Conservation (phyloP, 345 rosid genomes). For the Physaria fendleri region DNA sequence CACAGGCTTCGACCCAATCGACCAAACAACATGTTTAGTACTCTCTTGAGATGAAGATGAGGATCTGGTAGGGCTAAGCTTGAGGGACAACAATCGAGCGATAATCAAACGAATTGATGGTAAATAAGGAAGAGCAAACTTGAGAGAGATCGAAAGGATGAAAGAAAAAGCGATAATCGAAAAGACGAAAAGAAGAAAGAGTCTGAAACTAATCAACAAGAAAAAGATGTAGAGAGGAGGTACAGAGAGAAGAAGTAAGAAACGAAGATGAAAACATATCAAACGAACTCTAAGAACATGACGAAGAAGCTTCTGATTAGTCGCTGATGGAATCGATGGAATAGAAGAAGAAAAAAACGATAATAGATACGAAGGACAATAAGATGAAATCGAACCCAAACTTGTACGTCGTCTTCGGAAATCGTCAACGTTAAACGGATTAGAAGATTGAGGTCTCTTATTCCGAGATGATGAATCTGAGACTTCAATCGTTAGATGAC, state of each 20-base stretch:
- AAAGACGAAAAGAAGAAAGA: conserved; percentile 29
- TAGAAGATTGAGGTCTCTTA: conserved; percentile 39
- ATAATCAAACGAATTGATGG: conserved; percentile 52
- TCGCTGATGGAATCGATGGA: conserved; percentile 29
- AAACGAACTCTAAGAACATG: conserved; percentile 50
- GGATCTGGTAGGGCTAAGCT: conserved; percentile 36
- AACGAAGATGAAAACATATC: conserved; percentile 47
- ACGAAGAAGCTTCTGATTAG: conserved; percentile 34
- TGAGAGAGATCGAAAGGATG: conserved; percentile 29
- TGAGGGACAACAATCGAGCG: conserved; percentile 50
- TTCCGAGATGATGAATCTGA: conserved; percentile 29
- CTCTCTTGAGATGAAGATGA: conserved; percentile 29
- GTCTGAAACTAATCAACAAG: conserved; percentile 26
- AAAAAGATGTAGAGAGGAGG: conserved; percentile 35
- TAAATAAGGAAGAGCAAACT: conserved; percentile 53
- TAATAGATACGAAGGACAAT: conserved; percentile 23
- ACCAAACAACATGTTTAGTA: conserved; percentile 61
- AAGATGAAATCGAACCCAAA: conserved; percentile 20
- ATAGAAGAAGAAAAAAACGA: conserved; percentile 24
- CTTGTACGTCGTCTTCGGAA: conserved; percentile 20
- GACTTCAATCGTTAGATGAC: conserved; percentile 46
- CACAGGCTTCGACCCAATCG: conserved; percentile 70
- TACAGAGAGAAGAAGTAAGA: conserved; percentile 42
- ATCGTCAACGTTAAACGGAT: conserved; percentile 33
- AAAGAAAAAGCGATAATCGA: conserved; percentile 23